phyloP scores from a whole-genome alignment of 495 filamentous ascomycete genomes.

The Penicillium salamii region DNA sequence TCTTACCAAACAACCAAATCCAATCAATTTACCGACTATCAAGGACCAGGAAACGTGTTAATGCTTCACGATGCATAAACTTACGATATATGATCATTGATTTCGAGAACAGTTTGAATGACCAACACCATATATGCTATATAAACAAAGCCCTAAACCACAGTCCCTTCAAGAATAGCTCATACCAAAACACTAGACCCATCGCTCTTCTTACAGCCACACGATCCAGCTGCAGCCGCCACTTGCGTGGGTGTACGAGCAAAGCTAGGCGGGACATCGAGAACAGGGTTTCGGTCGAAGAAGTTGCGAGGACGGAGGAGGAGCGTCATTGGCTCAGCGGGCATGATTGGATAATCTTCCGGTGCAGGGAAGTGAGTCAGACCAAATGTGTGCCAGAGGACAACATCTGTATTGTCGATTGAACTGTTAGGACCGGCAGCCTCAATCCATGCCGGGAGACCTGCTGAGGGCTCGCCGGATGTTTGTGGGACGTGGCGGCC shows the following conservation, averaged over 20 bases:
- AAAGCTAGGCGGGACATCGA: constrained; percentile 85
- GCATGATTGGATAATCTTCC: constrained; percentile 96
- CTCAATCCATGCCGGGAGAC: constrained; percentile 79
- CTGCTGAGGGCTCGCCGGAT: constrained; percentile 75
- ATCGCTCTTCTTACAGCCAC: constrained; percentile 44
- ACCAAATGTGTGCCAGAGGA: constrained; percentile 97
- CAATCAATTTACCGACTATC: too few species aligned
- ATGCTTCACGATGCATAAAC: too few species aligned
- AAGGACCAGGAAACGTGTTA: too few species aligned
- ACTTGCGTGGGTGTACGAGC: constrained; percentile 70
- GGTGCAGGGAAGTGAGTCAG: constrained; percentile 88
- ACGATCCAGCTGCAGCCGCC: constrained; percentile 41
- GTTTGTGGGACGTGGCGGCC: constrained; percentile 94
- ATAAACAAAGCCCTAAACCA: background rate
- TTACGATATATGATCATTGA: too few species aligned
- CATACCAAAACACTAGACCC: constrained; percentile 43
- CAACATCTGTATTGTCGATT: constrained; percentile 83
- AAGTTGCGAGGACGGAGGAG: constrained; percentile 84
- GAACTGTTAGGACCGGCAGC: constrained; percentile 60
- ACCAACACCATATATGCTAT: too few species aligned
- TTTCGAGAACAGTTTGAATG: too few species aligned
- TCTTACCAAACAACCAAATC: too few species aligned
- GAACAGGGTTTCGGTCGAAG: constrained; percentile 77
- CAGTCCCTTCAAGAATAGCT: constrained; percentile 15
- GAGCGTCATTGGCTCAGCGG: constrained; percentile 83